Base-by-base conservation (phyloP, 768 basidiomycete species). In the Albatrellus ellisii region DNA sequence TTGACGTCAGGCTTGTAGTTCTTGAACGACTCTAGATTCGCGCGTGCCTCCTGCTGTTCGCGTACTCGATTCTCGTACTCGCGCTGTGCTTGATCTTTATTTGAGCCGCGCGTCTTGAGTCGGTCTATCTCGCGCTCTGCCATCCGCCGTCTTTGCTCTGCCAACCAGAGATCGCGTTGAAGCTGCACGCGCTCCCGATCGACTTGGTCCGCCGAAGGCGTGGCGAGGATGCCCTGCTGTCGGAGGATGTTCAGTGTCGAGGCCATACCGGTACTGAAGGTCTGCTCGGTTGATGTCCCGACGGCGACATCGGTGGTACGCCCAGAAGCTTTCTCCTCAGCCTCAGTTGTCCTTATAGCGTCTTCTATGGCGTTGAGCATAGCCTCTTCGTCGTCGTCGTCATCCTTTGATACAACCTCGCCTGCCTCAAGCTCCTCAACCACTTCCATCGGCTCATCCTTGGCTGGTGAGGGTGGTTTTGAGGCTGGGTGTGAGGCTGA, bases 1-100 rank as follows among this genome's bases (percentile, higher is more conserved):
- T 94, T 88, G 53, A 99, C 70, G 62, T 94, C 92, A 4, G 95
- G 95, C 61, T 94, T 97, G 68, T 99, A 99, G 56, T 79, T 73
- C 63, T 82, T 88, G 73, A 83, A 99, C 38, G 75, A 59, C 26
- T 94, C 87, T 45, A 89, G 61, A 39, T 73, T 72, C 15, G 86
- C 75, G 31, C 86, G 72, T 4, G 89, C 81, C 50, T 97, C 92
- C 49, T 89, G 81, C 58, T 91, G 85, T 54, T 98, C 94, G 18
- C 94, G 76, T 46, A 80, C 59, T 43, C 88, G 75, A 55, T 97
- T 97, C 63, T 97, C 90, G 57, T 89, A 90, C 61, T 98, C 95
- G 41, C 94, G 73, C 48, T 84, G 82, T 15, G 87, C 81, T 60
- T 98, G 94, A 56, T 95, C 94, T 61, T 83, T 92, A 55, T 77